These are phyloP conservation scores for Austroboletus niveus DNA, from an alignment of 1,284 basidiomycete genomes.

Conservation along the genomic window DNA sequence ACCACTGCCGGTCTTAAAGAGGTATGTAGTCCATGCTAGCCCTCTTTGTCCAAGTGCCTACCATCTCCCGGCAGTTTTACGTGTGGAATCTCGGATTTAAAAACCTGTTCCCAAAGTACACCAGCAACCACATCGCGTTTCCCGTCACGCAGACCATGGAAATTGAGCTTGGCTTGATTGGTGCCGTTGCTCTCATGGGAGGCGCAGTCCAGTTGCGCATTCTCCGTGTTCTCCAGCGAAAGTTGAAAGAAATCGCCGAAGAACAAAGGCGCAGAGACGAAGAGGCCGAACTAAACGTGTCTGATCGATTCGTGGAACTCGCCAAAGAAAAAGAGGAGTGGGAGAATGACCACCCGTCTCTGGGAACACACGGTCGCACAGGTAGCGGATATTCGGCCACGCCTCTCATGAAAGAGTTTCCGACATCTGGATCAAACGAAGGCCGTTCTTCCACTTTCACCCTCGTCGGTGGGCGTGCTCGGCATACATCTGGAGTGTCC, in stretches of 20 bases:
- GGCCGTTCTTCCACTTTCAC: constrained; percentile 49
- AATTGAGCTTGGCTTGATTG: constrained; percentile 89
- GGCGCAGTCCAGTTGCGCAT: constrained; percentile 89
- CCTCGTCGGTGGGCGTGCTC: constrained; percentile 48
- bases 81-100: constrained; percentile 91
- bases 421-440: constrained; percentile 49
- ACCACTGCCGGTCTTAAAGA: constrained; percentile 90
- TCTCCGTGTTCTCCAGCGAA: constrained; percentile 73
- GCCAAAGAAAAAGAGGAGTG: constrained; percentile 77
- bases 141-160: constrained; percentile 89
- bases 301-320: constrained; percentile 67
- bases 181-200: constrained; percentile 80
- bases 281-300: constrained; percentile 74
- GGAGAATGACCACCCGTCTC: constrained; percentile 80
- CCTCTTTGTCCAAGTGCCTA: constrained; percentile 2
- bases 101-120: constrained; percentile 74
- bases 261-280: constrained; percentile 75
- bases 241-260: constrained; percentile 75
- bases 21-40: constrained; percentile 39
- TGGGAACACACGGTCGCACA: constrained; percentile 57
- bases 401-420: constrained; percentile 60
- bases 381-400: constrained; percentile 56
- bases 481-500: constrained; percentile 64
- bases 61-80: constrained; percentile 66
- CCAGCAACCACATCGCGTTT: constrained; percentile 66